Percentiles rank a stretch among this genome's conserved stretches.
Conservation (phyloP, 176 grass and related monocot genomes). For the Eleusine indica region DNA sequence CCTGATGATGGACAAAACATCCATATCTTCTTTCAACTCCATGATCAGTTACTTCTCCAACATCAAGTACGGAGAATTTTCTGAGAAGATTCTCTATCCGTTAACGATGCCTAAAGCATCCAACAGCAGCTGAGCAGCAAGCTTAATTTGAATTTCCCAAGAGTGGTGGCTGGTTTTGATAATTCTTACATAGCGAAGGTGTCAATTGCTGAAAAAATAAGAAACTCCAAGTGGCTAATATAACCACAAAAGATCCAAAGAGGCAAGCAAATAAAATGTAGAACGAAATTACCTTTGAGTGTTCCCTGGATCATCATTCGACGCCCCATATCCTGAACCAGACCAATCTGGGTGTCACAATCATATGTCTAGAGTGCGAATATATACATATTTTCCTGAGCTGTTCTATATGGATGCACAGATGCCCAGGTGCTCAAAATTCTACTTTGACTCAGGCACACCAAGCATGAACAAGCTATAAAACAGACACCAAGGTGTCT, state of each 20-base stretch:
- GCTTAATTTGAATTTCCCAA: constrained; percentile 14
- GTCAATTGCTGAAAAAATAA: background rate
- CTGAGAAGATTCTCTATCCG: constrained; percentile 64
- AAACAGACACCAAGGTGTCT: background rate
- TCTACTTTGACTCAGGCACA: background rate
- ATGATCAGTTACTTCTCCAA: constrained; percentile 31
- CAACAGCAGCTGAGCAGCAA: constrained; percentile 25
- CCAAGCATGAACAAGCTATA: constrained; percentile 8
- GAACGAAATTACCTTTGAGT: constrained; percentile 66
- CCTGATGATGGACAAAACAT: background rate
- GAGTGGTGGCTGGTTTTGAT: constrained; percentile 5
- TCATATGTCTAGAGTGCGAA: constrained; percentile 22
- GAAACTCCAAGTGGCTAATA: no score
- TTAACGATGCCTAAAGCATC: constrained; percentile 47
- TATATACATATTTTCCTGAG: background rate
- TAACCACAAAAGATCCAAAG: no score
- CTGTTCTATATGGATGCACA: background rate
- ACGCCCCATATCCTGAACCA: constrained; percentile 69
- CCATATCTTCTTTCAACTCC: background rate
- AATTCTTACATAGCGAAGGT: background rate
- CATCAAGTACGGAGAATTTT: constrained; percentile 62
- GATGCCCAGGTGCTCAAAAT: constrained; percentile 5
- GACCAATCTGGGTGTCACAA: constrained; percentile 71
- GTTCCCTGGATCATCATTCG: constrained; percentile 63
- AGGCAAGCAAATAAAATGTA: background rate